These are phyloP conservation scores for Ustilago cynodontis DNA, from an alignment of 1,284 basidiomycete species.

Conservation along the genomic window DNA sequence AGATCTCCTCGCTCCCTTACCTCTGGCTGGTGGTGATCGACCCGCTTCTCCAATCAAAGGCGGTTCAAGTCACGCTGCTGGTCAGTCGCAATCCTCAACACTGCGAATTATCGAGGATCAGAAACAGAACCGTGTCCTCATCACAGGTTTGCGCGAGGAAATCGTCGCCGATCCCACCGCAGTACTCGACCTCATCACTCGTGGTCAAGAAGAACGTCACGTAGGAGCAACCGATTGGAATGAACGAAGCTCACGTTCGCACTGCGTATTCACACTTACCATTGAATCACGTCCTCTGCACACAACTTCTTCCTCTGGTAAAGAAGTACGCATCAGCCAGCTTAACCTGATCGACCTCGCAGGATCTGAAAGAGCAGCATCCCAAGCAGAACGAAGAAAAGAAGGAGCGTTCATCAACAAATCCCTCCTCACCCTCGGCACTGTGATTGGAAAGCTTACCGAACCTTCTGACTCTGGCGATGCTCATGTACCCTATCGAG, in stretches of 20 bases:
- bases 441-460: conserved; percentile 75
- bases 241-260: conserved; percentile 90
- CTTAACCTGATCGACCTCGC: conserved; percentile 75
- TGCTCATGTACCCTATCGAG: conserved; percentile 74
- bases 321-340: conserved; percentile 64
- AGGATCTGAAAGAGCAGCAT: conserved; percentile 74
- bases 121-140: conserved; percentile 71
- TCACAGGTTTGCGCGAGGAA: conserved; percentile 73
- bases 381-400: conserved; percentile 73
- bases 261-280: conserved; percentile 78
- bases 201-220: conserved; percentile 87
- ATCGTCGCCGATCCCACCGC: conserved; percentile 73
- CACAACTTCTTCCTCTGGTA: conserved; percentile 7
- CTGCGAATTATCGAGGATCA: conserved; percentile 68
- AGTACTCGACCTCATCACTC: conserved; percentile 77
- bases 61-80: conserved; percentile 11
- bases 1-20: conserved; percentile 71
- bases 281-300: conserved; percentile 57
- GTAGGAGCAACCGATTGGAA: conserved; percentile 99
- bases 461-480: conserved; percentile 61
- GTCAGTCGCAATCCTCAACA: conserved; percentile 20
- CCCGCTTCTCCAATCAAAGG: conserved; percentile 46
- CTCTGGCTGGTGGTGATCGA: conserved; percentile 25
- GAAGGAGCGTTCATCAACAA: conserved; percentile 71
- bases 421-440: conserved; percentile 72